Conservation (phyloP, 176 grass and related monocot species). For the Oryza glaberrima region DNA sequence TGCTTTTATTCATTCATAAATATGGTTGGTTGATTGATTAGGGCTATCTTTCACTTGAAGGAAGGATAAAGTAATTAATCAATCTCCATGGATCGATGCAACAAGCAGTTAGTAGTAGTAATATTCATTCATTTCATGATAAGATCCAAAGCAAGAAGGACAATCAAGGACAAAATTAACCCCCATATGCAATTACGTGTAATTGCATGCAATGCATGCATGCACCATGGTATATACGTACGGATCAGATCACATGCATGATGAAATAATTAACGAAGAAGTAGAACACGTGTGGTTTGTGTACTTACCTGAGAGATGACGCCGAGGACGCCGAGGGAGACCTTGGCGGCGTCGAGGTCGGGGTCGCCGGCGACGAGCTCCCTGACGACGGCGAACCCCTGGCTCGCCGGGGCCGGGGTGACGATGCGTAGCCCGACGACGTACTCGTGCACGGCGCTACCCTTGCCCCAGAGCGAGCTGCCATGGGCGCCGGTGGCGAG, state of each 20-base stretch:
- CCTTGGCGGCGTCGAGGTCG: slow-evolving; percentile 68
- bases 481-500: slow-evolving; percentile 65
- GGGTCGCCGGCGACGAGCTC: slow-evolving; percentile 36
- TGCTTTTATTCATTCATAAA: background rate
- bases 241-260: too few relatives aligned
- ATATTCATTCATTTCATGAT: too few relatives aligned
- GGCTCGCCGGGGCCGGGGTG: slow-evolving; percentile 44
- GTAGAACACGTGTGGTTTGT: too few relatives aligned
- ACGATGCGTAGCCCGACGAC: slow-evolving; percentile 62
- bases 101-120: background rate
- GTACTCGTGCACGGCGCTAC: slow-evolving; percentile 74
- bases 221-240: too few relatives aligned
- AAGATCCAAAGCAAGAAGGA: background rate
- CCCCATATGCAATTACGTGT: too few relatives aligned
- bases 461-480: slow-evolving; percentile 62
- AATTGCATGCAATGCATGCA: too few relatives aligned
- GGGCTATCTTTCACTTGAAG: background rate
- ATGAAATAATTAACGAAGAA: too few relatives aligned
- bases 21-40: background rate
- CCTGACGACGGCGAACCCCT: slow-evolving; percentile 43
- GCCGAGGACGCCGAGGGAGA: slow-evolving; percentile 76
- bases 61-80: background rate
- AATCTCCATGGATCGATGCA: background rate
- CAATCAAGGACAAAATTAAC: too few relatives aligned
- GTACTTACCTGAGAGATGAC: slow-evolving; percentile 65